A percentile compares a stretch with the other conserved stretches of the same genome.
phyloP scores from a whole-genome alignment of 768 basidiomycete genomes.

The Amanita phalloides region DNA sequence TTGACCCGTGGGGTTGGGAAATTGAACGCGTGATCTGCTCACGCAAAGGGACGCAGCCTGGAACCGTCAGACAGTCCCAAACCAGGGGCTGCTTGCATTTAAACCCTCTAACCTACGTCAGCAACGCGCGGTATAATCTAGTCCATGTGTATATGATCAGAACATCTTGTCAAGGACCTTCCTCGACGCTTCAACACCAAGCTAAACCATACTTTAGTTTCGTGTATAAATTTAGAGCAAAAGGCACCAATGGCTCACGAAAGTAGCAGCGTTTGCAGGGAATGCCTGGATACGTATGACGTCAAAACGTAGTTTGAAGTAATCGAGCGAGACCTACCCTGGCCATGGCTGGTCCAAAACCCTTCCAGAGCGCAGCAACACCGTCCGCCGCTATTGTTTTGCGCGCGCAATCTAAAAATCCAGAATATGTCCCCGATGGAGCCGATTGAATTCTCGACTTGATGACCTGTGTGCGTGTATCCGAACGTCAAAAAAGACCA shows the following conservation, averaged over 20 bases:
- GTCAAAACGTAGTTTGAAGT: neutral
- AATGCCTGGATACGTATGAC: slow-evolving; percentile 53
- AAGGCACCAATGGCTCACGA: slow-evolving; percentile 42
- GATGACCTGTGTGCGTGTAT: slow-evolving; percentile 49
- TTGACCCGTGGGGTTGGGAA: no score
- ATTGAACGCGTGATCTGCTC: no score
- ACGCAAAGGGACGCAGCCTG: no score
- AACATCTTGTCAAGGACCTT: slow-evolving; percentile 69
- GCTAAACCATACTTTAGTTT: slow-evolving; percentile 27
- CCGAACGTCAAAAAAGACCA: neutral
- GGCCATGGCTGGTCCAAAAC: slow-evolving; percentile 96
- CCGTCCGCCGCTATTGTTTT: slow-evolving; percentile 92
- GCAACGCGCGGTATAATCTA: neutral
- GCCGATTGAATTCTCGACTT: slow-evolving; percentile 96
- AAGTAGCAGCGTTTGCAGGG: slow-evolving; percentile 94
- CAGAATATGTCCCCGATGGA: slow-evolving; percentile 94
- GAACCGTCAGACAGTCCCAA: no score
- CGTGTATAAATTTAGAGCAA: neutral
- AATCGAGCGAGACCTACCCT: slow-evolving; percentile 36
- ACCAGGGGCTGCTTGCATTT: neutral
- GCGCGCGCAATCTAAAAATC: slow-evolving; percentile 83
- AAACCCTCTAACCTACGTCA: neutral
- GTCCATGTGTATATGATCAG: slow-evolving; percentile 12
- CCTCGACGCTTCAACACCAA: slow-evolving; percentile 88
- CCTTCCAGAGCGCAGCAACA: slow-evolving; percentile 84